Evolutionary conservation across 2,329 filamentous ascomycete species (phyloP).

Genomic region (Clonostachys sp.): DNA sequence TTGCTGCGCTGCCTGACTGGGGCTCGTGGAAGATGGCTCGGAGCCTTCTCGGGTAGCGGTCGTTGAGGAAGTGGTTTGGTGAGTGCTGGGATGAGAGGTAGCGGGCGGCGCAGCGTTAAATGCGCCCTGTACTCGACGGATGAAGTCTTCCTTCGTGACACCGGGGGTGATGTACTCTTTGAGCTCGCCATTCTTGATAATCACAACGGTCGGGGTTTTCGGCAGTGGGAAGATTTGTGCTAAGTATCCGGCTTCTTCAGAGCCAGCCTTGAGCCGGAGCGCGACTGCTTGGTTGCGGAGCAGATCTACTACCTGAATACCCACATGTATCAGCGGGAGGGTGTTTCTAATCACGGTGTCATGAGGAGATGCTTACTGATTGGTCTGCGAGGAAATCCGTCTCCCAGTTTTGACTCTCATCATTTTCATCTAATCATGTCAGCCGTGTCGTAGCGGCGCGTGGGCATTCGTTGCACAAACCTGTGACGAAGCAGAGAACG

Average conservation of each 20-base stretch:
- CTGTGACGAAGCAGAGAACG: conserved; percentile 80
- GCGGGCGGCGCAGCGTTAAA: conserved; percentile 18
- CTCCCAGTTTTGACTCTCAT: conserved; percentile 71
- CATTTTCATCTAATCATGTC: conserved; percentile 53
- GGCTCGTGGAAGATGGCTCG: conserved; percentile 3
- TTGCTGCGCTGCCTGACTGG: conserved; percentile 5
- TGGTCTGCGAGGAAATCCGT: conserved; percentile 57
- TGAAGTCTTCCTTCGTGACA: conserved; percentile 61
- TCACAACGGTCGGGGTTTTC: conserved; percentile 70
- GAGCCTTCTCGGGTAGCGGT: conserved; percentile 1
- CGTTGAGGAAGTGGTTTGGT: conserved; percentile 5
- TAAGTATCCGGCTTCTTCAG: conserved; percentile 77
- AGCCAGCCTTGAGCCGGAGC: conserved; percentile 66
- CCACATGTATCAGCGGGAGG: conserved; percentile 3
- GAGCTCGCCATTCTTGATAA: conserved; percentile 75
- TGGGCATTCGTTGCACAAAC: conserved; percentile 35
- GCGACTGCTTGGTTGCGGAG: conserved; percentile 62
- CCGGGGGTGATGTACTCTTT: conserved; percentile 71
- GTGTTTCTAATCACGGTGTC: background rate
- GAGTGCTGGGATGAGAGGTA: conserved; percentile 7
- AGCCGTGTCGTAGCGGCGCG: conserved; percentile 1
- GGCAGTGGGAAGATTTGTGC: conserved; percentile 79
- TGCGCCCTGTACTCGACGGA: conserved; percentile 31
- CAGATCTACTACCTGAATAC: conserved; percentile 45
- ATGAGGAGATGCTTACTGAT: conserved; percentile 35